Base-by-base conservation (phyloP, 176 grass and related monocot species). In the Rhipidocladum racemiflorum region DNA sequence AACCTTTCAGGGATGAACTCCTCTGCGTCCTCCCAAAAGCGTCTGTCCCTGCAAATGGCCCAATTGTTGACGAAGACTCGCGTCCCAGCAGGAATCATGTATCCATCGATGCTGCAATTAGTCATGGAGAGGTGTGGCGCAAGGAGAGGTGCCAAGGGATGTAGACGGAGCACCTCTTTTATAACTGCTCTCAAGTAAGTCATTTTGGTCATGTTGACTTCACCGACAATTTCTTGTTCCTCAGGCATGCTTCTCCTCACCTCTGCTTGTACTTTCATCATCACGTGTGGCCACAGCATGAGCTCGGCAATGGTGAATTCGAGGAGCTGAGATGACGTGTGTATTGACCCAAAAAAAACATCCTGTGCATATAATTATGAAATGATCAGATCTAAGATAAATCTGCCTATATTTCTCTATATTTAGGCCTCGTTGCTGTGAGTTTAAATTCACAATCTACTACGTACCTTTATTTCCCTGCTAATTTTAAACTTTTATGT, bases 231-330 rank as follows among this genome's bases (percentile, higher is more conserved):
- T 43, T 27, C 28, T 50, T 81, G 74, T 17, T 30, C 38, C 7
- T 51, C 38, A 0, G 65, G 65, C 1, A 60, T 61, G 3, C 75
- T 44, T 1, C 42, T 48, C 42, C 68, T 40, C 6, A 89, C 39
- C 65, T 89, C 82, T 3, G 45, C 23, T 61, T 91, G 84, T 11
- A 84, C 30, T 38, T 76, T 91, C 27, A 25, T 57, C 84, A 87
- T 84, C 2, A 43, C 10, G 28, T 55, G 53, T 4, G 65, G 70
- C 30, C 78, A 16, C 34, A 24, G 49, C 60, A 68, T 64, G 4
- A 90, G 88, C 57, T 90, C 88, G 0, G 84, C 77, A 73, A 86
- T 86, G 6, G 72, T 74, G 65, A 74, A 83, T 66, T 86, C 88
- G 3, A 90, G 72, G 70, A 60, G 49, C 25, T 74, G 34, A 9